Conservation (phyloP, 2,329 filamentous ascomycete species). For the Lithohypha guttulata region DNA sequence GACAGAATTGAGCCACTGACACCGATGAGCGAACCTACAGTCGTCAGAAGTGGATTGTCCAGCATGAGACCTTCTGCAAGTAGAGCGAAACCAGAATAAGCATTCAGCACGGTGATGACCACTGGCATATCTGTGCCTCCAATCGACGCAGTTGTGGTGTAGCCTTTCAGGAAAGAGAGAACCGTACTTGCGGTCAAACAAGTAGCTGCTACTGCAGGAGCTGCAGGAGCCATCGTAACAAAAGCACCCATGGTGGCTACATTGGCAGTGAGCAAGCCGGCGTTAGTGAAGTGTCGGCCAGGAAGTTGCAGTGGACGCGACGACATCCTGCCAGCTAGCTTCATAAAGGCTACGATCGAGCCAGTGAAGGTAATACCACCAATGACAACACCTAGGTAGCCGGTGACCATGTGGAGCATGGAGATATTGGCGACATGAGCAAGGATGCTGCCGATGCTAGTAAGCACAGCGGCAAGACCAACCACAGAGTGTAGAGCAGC, state of each 20-base stretch:
- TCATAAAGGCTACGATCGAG: conserved; percentile 79
- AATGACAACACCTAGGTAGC: conserved; percentile 76
- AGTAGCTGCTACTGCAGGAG: conserved; percentile 65
- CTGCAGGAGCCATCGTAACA: conserved; percentile 67
- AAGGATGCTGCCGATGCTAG: conserved; percentile 79
- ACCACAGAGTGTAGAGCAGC: conserved; percentile 84
- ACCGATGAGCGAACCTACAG: conserved; percentile 76
- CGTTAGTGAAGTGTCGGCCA: conserved; percentile 66
- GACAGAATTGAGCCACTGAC: conserved; percentile 82
- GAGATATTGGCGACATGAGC: conserved; percentile 54
- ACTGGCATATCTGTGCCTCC: conserved; percentile 93
- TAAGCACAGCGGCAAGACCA: conserved; percentile 76
- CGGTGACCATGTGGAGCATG: conserved; percentile 72
- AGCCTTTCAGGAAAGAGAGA: conserved; percentile 76
- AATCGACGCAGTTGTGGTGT: conserved; percentile 77
- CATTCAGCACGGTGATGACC: conserved; percentile 81
- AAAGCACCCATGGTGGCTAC: conserved; percentile 76
- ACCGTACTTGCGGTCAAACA: conserved; percentile 66
- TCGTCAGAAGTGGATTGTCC: conserved; percentile 73
- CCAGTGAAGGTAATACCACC: conserved; percentile 85
- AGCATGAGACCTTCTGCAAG: conserved; percentile 90
- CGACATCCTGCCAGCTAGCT: conserved; percentile 71
- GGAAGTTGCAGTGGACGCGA: conserved; percentile 63
- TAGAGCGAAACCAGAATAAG: conserved; percentile 80
- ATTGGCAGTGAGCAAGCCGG: conserved; percentile 62